Base-by-base conservation (phyloP, 2,329 filamentous ascomycete species). In the Trichoderma endophyticum region DNA sequence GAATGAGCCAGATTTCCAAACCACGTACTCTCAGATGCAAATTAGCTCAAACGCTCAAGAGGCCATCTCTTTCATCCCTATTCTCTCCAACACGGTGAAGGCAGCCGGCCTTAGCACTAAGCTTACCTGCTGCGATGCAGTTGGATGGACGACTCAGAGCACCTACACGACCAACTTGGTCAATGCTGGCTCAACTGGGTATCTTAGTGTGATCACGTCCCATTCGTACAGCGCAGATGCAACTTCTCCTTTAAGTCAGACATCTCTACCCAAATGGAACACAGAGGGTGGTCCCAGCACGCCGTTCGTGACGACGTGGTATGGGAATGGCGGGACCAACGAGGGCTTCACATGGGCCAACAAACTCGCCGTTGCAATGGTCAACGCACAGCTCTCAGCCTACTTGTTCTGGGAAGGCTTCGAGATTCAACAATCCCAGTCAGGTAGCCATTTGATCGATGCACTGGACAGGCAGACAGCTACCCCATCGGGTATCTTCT, bases 341-440 rank as follows among this genome's bases (percentile, higher is more conserved):
- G 65, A 68, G n/a, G 65, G 65, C 18, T 68, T 68, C 34, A 59
- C 65, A 6, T 68, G 51, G 65, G 65, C 65, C 11, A 68, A 68
- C 54, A 68, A 68, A 6, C 12, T 68, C 6, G 65, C 65, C 11
- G 65, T 68, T 59, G 65, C 65, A 4, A 59, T 68, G 65, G 65
- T 68, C 4, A 68, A 68, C 34, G 65, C 65, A 14, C 34, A 68
- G 2, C 34, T 68, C 34, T 68, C 65, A 6, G 65, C 65, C 8
- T 68, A 68, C 8, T 26, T 68, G 3, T 68, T 59, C 32, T 68
- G 65, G 65, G 65, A 68, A 15, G 65, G 65, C 2, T 68, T 68
- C 8, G 65, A 68, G 54, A 60, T 68, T 11, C 65, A 68, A 15
- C 65, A 68, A 18, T 68, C 65, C 15, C 65, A 68, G 34, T 68